A percentile compares a stretch with the other conserved stretches of the same genome.
These are phyloP conservation scores for Ustulina deusta DNA, from an alignment of 2,329 filamentous ascomycete genomes.

Conservation along the genomic window DNA sequence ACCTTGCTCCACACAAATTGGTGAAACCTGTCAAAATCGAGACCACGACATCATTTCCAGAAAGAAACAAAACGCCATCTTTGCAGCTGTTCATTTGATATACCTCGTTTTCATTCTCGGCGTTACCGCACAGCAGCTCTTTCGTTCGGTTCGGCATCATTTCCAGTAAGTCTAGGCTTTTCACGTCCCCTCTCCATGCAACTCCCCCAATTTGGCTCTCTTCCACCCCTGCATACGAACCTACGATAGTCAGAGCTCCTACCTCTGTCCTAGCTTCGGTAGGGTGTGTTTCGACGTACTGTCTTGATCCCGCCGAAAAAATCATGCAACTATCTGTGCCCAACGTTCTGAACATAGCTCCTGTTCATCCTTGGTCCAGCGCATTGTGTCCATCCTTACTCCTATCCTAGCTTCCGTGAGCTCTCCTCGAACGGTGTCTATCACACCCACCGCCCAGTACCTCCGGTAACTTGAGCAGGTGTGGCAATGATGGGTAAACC, in stretches of 20 bases:
- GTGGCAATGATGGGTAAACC: too few species aligned
- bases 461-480: not conserved
- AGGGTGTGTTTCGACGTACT: not conserved
- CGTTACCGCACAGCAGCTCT: constrained; percentile 4
- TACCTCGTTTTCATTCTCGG: constrained; percentile 14
- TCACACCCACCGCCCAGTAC: not conserved
- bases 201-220: not conserved
- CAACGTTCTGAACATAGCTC: not conserved
- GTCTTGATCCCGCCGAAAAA: not conserved
- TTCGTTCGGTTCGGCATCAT: constrained; percentile 22
- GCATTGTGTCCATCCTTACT: not conserved
- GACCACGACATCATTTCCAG: constrained; percentile 41
- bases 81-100: constrained; percentile 27
- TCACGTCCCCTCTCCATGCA: not conserved
- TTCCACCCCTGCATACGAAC: constrained; percentile 1
- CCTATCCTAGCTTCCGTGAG: constrained; percentile 2
- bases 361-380: not conserved
- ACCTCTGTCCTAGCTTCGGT: not conserved
- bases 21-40: constrained; percentile 53
- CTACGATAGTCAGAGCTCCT: not conserved
- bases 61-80: not conserved
- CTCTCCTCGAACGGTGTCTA: constrained; percentile 4
- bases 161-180: constrained; percentile 30
- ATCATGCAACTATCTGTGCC: not conserved
- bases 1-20: constrained; percentile 50